phyloP scores from a whole-genome alignment of 306 rosid genomes.

The Alnus rubra region DNA sequence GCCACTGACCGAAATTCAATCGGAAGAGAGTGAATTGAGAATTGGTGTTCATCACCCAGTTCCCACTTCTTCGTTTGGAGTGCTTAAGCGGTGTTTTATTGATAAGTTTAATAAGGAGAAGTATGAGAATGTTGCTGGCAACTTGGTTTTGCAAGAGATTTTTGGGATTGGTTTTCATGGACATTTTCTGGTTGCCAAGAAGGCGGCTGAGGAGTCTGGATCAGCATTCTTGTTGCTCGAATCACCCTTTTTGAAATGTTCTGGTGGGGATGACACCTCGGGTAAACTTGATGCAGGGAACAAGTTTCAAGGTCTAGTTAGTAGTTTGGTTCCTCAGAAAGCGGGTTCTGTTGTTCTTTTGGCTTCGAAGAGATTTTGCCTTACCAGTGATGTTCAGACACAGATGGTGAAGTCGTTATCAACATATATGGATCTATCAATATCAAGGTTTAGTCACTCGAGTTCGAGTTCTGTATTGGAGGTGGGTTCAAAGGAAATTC shows the following conservation, averaged over 20 bases:
- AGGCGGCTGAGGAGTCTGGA: slow-evolving; percentile 62
- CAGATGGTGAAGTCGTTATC: slow-evolving; percentile 47
- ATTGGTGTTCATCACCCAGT: slow-evolving; percentile 35
- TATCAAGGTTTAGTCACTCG: slow-evolving; percentile 20
- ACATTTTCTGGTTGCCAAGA: slow-evolving; percentile 64
- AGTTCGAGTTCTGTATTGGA: slow-evolving; percentile 27
- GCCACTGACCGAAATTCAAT: slow-evolving; percentile 33
- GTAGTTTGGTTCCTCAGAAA: slow-evolving; percentile 59
- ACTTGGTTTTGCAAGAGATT: slow-evolving; percentile 60
- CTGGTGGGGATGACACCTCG: slow-evolving; percentile 23
- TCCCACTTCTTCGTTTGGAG: slow-evolving; percentile 68
- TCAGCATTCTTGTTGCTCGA: slow-evolving; percentile 61
- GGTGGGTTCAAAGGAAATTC: slow-evolving; percentile 38
- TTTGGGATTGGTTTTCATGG: slow-evolving; percentile 75
- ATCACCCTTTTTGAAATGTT: slow-evolving; percentile 36
- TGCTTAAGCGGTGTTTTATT: slow-evolving; percentile 58
- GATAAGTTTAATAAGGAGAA: slow-evolving; percentile 65
- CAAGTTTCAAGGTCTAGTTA: slow-evolving; percentile 44
- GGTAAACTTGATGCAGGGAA: slow-evolving; percentile 33
- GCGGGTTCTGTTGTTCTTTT: slow-evolving; percentile 32
- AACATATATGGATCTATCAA: slow-evolving; percentile 33
- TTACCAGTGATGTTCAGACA: slow-evolving; percentile 39
- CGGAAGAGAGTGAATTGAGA: slow-evolving; percentile 30
- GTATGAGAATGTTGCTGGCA: slow-evolving; percentile 60
- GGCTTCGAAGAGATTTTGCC: slow-evolving; percentile 38